phyloP scores from a whole-genome alignment of 768 basidiomycete species.

The Agaricus blazei region DNA sequence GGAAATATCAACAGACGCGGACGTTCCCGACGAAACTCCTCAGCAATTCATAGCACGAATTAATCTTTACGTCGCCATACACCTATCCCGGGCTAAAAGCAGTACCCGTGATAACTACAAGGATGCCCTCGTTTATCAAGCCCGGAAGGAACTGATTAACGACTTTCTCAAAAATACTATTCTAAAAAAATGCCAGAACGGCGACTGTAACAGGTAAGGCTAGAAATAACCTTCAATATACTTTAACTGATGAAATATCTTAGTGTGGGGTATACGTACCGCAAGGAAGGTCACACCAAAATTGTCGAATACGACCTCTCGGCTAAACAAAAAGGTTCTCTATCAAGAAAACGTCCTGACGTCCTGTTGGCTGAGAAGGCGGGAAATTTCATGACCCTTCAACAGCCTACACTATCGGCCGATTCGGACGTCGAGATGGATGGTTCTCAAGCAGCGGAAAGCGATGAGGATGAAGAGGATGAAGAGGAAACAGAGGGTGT shows the following conservation, averaged over 20 bases:
- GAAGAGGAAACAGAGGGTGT: slow-evolving; percentile 37
- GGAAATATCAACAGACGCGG: slow-evolving; percentile 37
- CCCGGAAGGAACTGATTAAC: slow-evolving; percentile 74
- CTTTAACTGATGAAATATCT: slow-evolving; percentile 3
- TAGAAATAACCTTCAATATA: slow-evolving; percentile 25
- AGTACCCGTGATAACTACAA: slow-evolving; percentile 84
- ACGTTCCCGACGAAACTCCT: slow-evolving; percentile 48
- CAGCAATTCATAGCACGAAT: slow-evolving; percentile 60
- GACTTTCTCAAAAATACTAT: slow-evolving; percentile 74
- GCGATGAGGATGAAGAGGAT: slow-evolving; percentile 47
- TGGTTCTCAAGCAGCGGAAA: slow-evolving; percentile 43
- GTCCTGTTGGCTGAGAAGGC: slow-evolving; percentile 58
- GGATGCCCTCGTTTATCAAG: slow-evolving; percentile 81
- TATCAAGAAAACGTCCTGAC: slow-evolving; percentile 65
- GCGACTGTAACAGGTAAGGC: slow-evolving; percentile 69
- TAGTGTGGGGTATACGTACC: slow-evolving; percentile 80
- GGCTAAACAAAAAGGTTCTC: slow-evolving; percentile 64
- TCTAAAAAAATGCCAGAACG: slow-evolving; percentile 70
- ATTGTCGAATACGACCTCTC: slow-evolving; percentile 91
- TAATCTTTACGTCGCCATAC: slow-evolving; percentile 61
- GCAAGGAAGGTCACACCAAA: slow-evolving; percentile 92
- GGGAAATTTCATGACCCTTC: slow-evolving; percentile 20
- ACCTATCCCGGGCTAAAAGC: slow-evolving; percentile 35
- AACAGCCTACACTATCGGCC: slow-evolving; percentile 17
- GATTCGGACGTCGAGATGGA: slow-evolving; percentile 45